A percentile compares a stretch with the other conserved stretches of the same genome.
These are phyloP conservation scores for Croton setiger DNA, from an alignment of 441 rosid genomes.

Conservation along the genomic window DNA sequence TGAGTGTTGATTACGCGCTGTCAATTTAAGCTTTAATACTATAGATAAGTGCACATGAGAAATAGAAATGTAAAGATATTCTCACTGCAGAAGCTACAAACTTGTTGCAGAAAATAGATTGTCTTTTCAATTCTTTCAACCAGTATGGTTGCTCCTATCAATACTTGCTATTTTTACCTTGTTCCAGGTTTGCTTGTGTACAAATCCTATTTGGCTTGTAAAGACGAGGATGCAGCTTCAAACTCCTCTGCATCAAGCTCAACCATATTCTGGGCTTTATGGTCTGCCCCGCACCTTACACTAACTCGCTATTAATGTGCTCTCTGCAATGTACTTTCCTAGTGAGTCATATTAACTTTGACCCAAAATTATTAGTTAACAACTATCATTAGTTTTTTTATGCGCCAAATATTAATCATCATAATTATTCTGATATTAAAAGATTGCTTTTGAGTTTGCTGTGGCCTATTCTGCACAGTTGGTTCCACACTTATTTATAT, in stretches of 20 bases:
- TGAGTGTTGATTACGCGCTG: not conserved
- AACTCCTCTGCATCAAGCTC: constrained; percentile 75
- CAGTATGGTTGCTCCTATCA: constrained; percentile 4
- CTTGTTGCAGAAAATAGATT: constrained; percentile 7
- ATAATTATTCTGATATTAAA: not conserved
- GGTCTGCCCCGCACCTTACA: constrained; percentile 52
- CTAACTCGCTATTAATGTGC: constrained; percentile 33
- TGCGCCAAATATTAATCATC: not conserved
- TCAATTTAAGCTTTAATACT: not conserved
- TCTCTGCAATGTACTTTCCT: constrained; percentile 26
- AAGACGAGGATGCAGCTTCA: constrained; percentile 97
- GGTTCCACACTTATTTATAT: not conserved
- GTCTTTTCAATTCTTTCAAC: not conserved
- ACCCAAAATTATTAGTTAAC: constrained; percentile 13
- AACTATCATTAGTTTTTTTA: not conserved
- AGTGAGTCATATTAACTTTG: constrained; percentile 30
- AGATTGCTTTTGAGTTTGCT: constrained; percentile 6
- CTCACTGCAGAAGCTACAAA: not conserved
- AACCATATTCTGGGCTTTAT: constrained; percentile 67
- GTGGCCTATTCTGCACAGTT: not conserved
- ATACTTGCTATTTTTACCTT: constrained; percentile 12
- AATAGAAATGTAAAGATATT: not conserved
- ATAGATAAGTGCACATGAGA: not conserved
- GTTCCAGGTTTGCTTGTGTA: constrained; percentile 78
- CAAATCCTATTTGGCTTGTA: constrained; percentile 93